These are phyloP conservation scores for Microdochium paspali DNA, from an alignment of 2,329 filamentous ascomycete species.

Conservation along the genomic window DNA sequence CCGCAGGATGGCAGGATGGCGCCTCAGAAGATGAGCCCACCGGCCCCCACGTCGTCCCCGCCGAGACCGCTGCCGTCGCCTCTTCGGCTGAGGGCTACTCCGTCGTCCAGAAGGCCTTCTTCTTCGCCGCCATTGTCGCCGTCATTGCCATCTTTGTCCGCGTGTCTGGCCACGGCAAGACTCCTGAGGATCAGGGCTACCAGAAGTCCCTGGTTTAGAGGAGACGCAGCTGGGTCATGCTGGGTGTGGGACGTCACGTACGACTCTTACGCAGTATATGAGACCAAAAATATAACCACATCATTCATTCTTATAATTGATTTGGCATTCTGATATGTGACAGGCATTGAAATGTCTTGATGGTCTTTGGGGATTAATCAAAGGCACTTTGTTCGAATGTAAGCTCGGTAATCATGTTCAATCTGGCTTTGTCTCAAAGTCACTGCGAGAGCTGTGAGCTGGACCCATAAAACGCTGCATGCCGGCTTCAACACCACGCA, in stretches of 20 bases:
- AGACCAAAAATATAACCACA: not conserved
- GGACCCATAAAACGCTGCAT: no score
- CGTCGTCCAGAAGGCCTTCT: slow-evolving; percentile 37
- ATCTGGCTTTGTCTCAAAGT: no score
- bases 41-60: slow-evolving; percentile 11
- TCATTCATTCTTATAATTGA: not conserved
- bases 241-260: not conserved
- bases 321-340: no score
- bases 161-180: slow-evolving; percentile 23
- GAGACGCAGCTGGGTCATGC: not conserved
- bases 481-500: not conserved
- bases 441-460: no score
- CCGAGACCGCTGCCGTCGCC: slow-evolving; percentile 12
- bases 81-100: slow-evolving; percentile 26
- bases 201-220: slow-evolving; percentile 34
- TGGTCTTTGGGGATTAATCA: no score
- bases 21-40: slow-evolving; percentile 19
- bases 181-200: slow-evolving; percentile 23
- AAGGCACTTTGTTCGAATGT: no score
- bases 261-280: not conserved
- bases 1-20: slow-evolving; percentile 25
- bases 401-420: no score
- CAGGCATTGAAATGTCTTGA: no score
- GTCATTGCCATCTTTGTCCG: slow-evolving; percentile 35
- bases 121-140: slow-evolving; percentile 38